A percentile compares a stretch with the other conserved stretches of the same genome.
These are phyloP conservation scores for Phaseolus coccineus DNA, from an alignment of 331 rosid genomes.

Conservation along the genomic window DNA sequence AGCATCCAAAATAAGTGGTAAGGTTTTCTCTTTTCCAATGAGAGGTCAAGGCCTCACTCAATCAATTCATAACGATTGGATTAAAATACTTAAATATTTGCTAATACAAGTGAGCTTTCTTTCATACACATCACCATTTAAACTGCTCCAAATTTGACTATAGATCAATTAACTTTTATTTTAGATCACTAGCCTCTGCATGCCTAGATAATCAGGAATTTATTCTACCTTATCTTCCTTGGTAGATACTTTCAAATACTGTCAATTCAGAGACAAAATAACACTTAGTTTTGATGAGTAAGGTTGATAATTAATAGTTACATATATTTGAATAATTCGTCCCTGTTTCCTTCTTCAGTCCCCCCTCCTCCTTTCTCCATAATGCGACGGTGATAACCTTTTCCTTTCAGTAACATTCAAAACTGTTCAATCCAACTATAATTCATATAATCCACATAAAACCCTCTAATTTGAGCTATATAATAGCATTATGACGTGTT, in stretches of 20 bases:
- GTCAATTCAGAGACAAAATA: background rate
- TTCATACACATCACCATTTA: background rate
- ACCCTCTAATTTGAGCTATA: background rate
- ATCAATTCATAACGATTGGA: background rate
- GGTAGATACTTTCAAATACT: slow-evolving; percentile 3
- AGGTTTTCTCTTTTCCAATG: background rate
- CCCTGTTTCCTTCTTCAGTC: background rate
- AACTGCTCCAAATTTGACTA: background rate
- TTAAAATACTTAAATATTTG: background rate
- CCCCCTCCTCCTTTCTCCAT: background rate
- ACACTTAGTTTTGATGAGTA: slow-evolving; percentile 1
- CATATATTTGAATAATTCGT: background rate
- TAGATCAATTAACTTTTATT: background rate
- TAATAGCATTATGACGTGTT: too few relatives aligned
- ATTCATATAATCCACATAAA: background rate
- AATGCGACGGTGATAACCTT: slow-evolving; percentile 34
- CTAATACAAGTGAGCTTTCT: background rate
- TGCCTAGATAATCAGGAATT: background rate
- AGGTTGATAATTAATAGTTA: background rate
- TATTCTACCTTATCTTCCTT: background rate
- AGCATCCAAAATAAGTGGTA: background rate
- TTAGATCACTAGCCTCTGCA: background rate
- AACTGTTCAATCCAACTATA: background rate
- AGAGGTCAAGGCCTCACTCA: background rate
- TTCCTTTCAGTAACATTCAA: background rate